These are phyloP conservation scores for Candida frijolesensis DNA, from an alignment of 1,139 yeast species.

Conservation along the genomic window DNA sequence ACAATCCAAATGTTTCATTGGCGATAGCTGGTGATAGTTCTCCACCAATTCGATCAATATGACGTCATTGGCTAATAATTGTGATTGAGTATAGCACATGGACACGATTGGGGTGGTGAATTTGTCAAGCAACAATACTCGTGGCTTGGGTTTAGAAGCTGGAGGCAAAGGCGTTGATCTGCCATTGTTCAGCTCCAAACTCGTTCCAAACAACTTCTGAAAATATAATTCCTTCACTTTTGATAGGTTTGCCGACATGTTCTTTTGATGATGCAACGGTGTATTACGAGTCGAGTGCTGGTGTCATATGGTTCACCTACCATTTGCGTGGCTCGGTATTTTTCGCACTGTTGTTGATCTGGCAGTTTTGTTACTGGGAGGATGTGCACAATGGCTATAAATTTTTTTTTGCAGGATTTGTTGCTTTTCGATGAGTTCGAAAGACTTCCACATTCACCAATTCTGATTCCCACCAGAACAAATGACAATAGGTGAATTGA, in stretches of 20 bases:
- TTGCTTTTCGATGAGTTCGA: not conserved
- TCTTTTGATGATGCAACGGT: not conserved
- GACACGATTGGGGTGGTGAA: constrained; percentile 83
- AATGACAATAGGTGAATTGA: constrained; percentile 11
- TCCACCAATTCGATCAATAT: constrained; percentile 74
- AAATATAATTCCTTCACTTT: constrained; percentile 42
- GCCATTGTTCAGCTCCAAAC: not conserved
- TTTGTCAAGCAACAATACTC: constrained; percentile 76
- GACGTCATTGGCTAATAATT: constrained; percentile 76
- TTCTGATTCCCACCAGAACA: not conserved
- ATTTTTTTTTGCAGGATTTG: not conserved
- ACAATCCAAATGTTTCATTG: constrained; percentile 82
- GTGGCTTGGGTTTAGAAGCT: constrained; percentile 42
- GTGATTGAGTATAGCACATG: constrained; percentile 85
- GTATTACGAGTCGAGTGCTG: too few species aligned
- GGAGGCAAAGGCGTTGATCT: constrained; percentile 1
- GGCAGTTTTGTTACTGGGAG: too few species aligned
- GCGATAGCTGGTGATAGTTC: constrained; percentile 64
- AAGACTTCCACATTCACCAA: not conserved
- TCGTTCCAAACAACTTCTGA: constrained; percentile 32
- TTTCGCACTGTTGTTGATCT: too few species aligned
- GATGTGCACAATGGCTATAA: too few species aligned
- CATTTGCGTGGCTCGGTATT: too few species aligned
- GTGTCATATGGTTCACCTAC: too few species aligned
- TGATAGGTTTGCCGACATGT: constrained; percentile 34